Evolutionary conservation across 2,329 filamentous ascomycete species (phyloP).

Genomic region (Metarhizium guizhouense): DNA sequence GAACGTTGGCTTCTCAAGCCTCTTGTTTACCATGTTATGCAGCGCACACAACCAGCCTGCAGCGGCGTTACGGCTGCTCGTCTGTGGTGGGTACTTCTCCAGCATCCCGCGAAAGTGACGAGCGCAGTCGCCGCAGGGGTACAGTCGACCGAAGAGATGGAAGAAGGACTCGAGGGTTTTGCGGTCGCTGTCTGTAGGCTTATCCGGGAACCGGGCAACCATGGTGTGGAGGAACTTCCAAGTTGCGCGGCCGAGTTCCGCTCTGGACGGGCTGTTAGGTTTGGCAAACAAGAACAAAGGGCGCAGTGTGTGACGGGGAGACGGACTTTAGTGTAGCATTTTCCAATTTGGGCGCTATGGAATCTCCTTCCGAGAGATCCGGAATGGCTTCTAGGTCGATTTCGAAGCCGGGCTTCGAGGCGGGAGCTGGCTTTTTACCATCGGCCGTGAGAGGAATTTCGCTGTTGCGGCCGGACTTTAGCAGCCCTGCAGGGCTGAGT

Average conservation of each 20-base stretch:
- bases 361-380: constrained; percentile 52
- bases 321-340: constrained; percentile 71
- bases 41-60: constrained; percentile 61
- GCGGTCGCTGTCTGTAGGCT: constrained; percentile 53
- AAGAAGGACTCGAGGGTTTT: constrained; percentile 56
- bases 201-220: constrained; percentile 60
- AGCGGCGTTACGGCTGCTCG: constrained; percentile 52
- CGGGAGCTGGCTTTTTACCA: neutral
- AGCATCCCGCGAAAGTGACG: constrained; percentile 56
- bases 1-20: constrained; percentile 52
- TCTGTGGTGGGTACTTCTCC: constrained; percentile 55
- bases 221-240: constrained; percentile 66
- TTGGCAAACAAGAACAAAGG: neutral
- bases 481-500: constrained; percentile 6
- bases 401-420: constrained; percentile 17
- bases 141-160: constrained; percentile 57
- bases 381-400: constrained; percentile 35
- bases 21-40: constrained; percentile 59
- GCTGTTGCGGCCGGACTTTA: constrained; percentile 3
- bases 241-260: constrained; percentile 57
- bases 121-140: constrained; percentile 63
- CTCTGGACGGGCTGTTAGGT: constrained; percentile 26
- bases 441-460: neutral
- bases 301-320: neutral
- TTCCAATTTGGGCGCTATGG: constrained; percentile 72